phyloP scores from a whole-genome alignment of 805 yeast species.

The Martiniozyma abietophila region DNA sequence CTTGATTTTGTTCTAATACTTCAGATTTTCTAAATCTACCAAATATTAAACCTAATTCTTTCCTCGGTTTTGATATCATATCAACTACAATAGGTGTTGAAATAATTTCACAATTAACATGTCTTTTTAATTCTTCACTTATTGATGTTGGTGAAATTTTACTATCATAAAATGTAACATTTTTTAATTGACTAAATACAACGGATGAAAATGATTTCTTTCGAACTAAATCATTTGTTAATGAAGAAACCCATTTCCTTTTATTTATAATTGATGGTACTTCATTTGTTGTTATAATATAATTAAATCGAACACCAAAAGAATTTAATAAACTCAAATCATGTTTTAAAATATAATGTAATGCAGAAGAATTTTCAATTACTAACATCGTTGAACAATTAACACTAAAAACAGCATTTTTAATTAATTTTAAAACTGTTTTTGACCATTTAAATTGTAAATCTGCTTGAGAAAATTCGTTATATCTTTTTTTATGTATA shows the following conservation, averaged over 20 bases:
- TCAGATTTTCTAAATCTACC: neutral
- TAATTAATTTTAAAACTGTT: neutral
- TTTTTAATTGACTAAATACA: neutral
- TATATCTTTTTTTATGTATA: too few relatives aligned
- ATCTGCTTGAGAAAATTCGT: neutral
- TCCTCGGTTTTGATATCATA: neutral
- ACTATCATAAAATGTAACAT: conserved; percentile 1
- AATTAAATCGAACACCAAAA: neutral
- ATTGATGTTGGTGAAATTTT: neutral
- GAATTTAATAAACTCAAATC: conserved; percentile 2
- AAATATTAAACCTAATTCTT: neutral
- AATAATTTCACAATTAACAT: neutral
- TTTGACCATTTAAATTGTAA: conserved; percentile 4
- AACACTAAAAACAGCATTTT: neutral
- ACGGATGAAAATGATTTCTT: too few relatives aligned
- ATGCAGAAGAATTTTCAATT: neutral
- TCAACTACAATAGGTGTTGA: neutral
- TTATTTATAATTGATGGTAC: too few relatives aligned
- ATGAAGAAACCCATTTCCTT: too few relatives aligned
- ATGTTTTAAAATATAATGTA: neutral
- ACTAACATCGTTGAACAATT: conserved; percentile 2
- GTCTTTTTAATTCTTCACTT: neutral
- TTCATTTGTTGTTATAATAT: too few relatives aligned
- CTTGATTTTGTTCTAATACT: neutral
- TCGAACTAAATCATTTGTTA: too few relatives aligned